Base-by-base conservation (phyloP, 2,329 filamentous ascomycete genomes). In the Fusarium protoensiforme region DNA sequence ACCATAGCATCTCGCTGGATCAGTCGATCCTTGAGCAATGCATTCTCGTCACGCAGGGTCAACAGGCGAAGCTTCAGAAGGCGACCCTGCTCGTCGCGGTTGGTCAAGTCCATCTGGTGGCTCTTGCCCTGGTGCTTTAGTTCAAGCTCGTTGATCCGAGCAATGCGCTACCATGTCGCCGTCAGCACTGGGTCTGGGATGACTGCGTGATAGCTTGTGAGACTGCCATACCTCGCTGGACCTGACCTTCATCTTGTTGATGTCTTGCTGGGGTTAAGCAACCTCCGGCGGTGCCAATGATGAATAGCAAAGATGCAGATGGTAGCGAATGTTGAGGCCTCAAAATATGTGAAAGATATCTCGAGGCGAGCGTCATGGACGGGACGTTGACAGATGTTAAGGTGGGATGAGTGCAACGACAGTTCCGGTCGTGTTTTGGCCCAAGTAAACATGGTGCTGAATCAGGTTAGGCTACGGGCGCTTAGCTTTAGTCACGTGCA, bases 41-140 rank as follows among this genome's bases (percentile, higher is more conserved):
- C 89, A 72, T 92, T 94, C 71, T 97, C 92, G 73, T 95, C 91
- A 70, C 92, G 87, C n/a, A 93, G 85, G n/a, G 95, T 83, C 62
- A 95, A 84, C 63, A 92, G 87, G 71, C 92, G 89, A 69, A 96
- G 87, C 74, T 90, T 90, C 61, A 94, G 83, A 72, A 91, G 88
- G 56, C 95, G 91, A 41, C 90, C 86, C 68, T 92, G 90, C 81
- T 98, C 95, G 73, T 94, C 91, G 77, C 93, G 93, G 74, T 90
- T 84, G 64, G 97, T 86, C 13, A 92, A 85, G 61, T 93, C 89
- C 38, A 92, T 88, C 63, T 91, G 86, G 75, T 92, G 90, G 63
- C 89, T 83, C 73, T 88, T 89, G 68, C 88, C 87, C 74, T 92
- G 90, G 80, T 95, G 94, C 76, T 89, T 89, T 69, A 93, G 83